phyloP scores from a whole-genome alignment of 2,329 filamentous ascomycete genomes.

The Aureobasidium sp. region DNA sequence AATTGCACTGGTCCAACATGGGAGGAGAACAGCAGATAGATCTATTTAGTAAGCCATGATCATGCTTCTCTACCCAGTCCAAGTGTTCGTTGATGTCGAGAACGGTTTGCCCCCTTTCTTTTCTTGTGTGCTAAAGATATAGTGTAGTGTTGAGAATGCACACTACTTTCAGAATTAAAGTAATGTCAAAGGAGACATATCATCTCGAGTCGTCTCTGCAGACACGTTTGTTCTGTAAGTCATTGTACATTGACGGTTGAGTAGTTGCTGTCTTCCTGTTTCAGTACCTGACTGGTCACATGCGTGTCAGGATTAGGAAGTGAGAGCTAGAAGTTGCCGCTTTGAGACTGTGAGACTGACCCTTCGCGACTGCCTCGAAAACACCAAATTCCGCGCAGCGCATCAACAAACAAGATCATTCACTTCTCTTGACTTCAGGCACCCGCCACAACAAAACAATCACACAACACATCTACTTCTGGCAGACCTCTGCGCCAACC shows the following conservation, averaged over 20 bases:
- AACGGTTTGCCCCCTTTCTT: too few species aligned
- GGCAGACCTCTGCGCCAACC: neutral
- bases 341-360: neutral
- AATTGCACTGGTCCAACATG: conserved; percentile 21
- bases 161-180: too few species aligned
- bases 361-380: neutral
- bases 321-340: neutral
- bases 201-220: too few species aligned
- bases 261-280: too few species aligned
- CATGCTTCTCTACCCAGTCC: neutral
- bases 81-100: neutral
- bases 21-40: conserved; percentile 15
- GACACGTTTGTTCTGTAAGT: too few species aligned
- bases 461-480: neutral
- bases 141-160: too few species aligned
- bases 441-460: neutral
- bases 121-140: too few species aligned
- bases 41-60: neutral
- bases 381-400: neutral
- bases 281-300: neutral
- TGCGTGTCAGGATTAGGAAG: neutral
- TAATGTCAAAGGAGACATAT: too few species aligned
- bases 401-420: neutral
- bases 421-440: neutral
- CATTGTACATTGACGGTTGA: too few species aligned